These are phyloP conservation scores for Alnus glutinosa DNA, from an alignment of 306 rosid genomes.

Conservation along the genomic window DNA sequence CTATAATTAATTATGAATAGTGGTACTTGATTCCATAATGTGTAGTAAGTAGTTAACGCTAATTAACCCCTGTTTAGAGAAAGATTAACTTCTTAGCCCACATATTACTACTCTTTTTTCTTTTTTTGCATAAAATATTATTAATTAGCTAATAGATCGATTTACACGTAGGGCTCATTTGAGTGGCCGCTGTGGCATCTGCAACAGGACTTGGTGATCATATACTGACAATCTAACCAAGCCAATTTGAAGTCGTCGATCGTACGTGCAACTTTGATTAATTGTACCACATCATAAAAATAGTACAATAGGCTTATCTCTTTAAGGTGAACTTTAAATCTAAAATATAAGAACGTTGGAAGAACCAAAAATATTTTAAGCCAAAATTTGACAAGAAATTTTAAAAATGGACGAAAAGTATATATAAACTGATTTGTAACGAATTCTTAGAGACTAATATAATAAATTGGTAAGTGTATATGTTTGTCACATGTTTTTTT, in stretches of 20 bases:
- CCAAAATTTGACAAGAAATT: no score
- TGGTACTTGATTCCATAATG: conserved; percentile 9
- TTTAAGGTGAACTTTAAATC: not conserved
- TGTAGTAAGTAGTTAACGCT: not conserved
- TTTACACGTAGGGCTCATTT: not conserved
- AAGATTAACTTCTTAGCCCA: not conserved
- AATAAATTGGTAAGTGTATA: no score
- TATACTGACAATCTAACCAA: not conserved
- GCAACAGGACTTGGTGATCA: not conserved
- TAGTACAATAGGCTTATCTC: not conserved
- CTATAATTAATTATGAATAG: conserved; percentile 13
- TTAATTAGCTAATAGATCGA: not conserved
- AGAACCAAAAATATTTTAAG: no score
- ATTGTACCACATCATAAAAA: not conserved
- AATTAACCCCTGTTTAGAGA: not conserved
- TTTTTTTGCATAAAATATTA: not conserved
- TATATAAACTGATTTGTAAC: no score
- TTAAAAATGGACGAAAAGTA: no score
- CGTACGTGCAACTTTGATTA: not conserved
- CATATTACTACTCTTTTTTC: not conserved
- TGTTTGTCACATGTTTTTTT: no score
- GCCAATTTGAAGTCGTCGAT: not conserved
- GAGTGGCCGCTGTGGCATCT: not conserved
- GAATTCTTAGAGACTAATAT: no score
- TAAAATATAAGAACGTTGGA: not conserved